Evolutionary conservation across 164 flowering plant genomes (phyloP).

Genomic region (Aristolochia contorta): DNA sequence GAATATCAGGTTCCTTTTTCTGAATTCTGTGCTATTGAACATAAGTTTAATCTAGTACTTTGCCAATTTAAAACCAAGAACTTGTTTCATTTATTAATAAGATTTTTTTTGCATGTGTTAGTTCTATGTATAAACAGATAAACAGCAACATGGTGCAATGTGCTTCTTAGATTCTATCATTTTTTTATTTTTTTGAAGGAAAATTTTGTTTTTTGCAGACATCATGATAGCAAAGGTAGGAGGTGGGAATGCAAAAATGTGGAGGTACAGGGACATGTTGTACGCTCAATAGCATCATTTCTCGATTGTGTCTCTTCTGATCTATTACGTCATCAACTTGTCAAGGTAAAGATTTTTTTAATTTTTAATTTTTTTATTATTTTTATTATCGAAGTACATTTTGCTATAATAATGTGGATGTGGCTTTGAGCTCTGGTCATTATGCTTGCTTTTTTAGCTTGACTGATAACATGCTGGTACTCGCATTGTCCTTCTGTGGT

Average conservation of each 20-base stretch:
- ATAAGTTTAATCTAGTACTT: neutral
- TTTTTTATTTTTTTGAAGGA: conserved; percentile 2
- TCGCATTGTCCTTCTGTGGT: neutral
- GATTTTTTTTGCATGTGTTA: neutral
- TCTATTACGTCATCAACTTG: conserved; percentile 27
- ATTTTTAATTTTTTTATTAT: no score
- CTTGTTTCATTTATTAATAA: neutral
- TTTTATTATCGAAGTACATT: neutral
- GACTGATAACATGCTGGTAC: neutral
- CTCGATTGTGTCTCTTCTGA: conserved; percentile 37
- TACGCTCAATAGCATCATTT: conserved; percentile 68
- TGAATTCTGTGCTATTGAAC: neutral
- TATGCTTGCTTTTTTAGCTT: neutral
- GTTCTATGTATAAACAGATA: neutral
- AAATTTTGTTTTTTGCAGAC: conserved; percentile 19
- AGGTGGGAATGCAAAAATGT: conserved; percentile 61
- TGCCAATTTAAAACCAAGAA: neutral
- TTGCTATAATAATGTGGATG: neutral
- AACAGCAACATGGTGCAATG: neutral
- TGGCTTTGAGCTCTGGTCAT: neutral
- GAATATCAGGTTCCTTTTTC: neutral
- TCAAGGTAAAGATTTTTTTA: conserved; percentile 40
- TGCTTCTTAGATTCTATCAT: neutral
- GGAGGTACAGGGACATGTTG: conserved; percentile 55
- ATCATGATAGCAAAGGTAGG: conserved; percentile 18